phyloP scores from a whole-genome alignment of 2,329 filamentous ascomycete genomes.

The Cercospora nicotianae region DNA sequence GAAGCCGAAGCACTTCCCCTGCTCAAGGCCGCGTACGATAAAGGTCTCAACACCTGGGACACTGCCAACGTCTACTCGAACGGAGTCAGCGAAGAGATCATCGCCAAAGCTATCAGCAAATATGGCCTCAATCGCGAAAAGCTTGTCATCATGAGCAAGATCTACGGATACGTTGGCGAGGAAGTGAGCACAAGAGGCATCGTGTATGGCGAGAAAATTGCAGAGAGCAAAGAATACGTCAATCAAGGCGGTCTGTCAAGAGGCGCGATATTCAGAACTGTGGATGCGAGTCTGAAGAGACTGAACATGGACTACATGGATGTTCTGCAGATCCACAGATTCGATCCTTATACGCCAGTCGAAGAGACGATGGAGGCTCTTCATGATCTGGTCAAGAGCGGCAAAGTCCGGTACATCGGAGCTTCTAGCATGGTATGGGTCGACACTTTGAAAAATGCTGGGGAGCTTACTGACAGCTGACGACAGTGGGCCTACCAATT shows the following conservation, averaged over 20 bases:
- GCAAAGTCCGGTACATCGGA: conserved; percentile 41
- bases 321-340: conserved; percentile 62
- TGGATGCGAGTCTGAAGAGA: conserved; percentile 58
- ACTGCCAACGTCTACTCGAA: conserved; percentile 62
- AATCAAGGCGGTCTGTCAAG: conserved; percentile 59
- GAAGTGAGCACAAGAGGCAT: conserved; percentile 17
- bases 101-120: conserved; percentile 65
- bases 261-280: conserved; percentile 66
- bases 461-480: conserved; percentile 37
- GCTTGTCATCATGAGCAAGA: conserved; percentile 67
- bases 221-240: conserved; percentile 36
- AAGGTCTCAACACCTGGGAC: conserved; percentile 62
- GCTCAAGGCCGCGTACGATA: conserved; percentile 64
- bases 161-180: conserved; percentile 53
- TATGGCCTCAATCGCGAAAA: conserved; percentile 66
- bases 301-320: conserved; percentile 60
- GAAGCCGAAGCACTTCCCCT: conserved; percentile 52
- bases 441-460: background rate
- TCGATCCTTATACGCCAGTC: conserved; percentile 55
- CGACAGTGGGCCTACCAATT: conserved; percentile 52
- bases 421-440: background rate
- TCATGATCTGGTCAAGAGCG: conserved; percentile 58
- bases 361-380: conserved; percentile 61
- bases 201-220: conserved; percentile 15
- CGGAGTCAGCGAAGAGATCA: conserved; percentile 63